phyloP scores from a whole-genome alignment of 75 land plant species.

The Picea glauca region DNA sequence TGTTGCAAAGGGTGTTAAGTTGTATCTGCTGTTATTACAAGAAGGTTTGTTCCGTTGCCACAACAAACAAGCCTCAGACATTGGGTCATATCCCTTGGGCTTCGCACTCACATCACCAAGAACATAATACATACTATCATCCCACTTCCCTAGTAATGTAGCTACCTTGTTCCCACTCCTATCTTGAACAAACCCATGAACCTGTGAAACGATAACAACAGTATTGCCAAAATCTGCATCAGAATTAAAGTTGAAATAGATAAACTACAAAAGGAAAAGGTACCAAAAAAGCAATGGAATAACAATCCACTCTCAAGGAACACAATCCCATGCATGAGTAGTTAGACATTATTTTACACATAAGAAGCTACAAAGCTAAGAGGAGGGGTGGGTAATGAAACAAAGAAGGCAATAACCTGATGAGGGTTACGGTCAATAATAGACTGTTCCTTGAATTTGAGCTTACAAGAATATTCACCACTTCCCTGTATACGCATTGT shows the following conservation, averaged over 20 bases:
- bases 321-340: not conserved
- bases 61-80: conserved; percentile 86
- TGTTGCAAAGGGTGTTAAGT: conserved; percentile 93
- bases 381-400: not conserved
- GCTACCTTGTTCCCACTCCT: conserved; percentile 89
- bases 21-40: conserved; percentile 70
- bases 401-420: conserved; percentile 54
- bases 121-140: conserved; percentile 96
- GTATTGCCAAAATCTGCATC: not conserved
- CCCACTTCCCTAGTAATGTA: conserved; percentile 96
- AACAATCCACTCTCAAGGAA: not conserved
- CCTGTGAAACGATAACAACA: conserved; percentile 39
- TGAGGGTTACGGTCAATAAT: conserved; percentile 98
- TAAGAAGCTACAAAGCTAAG: not conserved
- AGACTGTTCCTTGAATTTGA: conserved; percentile 98
- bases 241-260: not conserved
- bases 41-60: conserved; percentile 75
- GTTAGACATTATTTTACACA: not conserved
- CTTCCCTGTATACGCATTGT: conserved; percentile 98
- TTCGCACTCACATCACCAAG: conserved; percentile 82
- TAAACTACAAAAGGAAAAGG: not conserved
- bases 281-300: not conserved
- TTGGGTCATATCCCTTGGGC: conserved; percentile 93
- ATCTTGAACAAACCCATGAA: conserved; percentile 98
- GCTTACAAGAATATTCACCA: conserved; percentile 87